A percentile compares a stretch with the other conserved stretches of the same genome.
These are phyloP conservation scores for Verticillium longisporum DNA, from an alignment of 2,329 filamentous ascomycete genomes.

Conservation along the genomic window DNA sequence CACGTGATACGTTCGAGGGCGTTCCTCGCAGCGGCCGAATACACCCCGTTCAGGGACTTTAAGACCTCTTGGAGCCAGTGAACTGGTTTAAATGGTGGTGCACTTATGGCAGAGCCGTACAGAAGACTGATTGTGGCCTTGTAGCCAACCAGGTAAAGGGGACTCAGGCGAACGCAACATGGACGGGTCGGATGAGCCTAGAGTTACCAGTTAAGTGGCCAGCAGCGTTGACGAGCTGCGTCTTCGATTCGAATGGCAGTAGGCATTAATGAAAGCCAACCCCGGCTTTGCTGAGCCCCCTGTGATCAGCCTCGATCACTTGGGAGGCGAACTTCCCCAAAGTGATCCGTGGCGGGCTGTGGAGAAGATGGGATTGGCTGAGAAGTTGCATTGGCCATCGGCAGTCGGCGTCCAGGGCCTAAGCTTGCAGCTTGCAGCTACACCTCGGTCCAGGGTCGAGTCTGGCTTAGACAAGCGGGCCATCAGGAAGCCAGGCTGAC, in stretches of 20 bases:
- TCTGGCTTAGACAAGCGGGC: neutral
- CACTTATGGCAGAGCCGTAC: neutral
- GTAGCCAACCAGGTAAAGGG: too few relatives aligned
- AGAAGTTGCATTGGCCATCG: neutral
- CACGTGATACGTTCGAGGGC: too few relatives aligned
- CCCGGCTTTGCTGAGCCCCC: neutral
- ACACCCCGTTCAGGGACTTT: neutral
- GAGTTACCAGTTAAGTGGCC: neutral
- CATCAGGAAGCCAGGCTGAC: neutral
- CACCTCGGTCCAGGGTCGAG: neutral
- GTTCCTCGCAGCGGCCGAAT: neutral
- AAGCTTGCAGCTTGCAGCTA: neutral
- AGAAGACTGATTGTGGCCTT: neutral
- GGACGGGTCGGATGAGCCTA: neutral
- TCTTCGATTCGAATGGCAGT: neutral
- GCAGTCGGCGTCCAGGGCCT: neutral
- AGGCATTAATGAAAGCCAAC: neutral
- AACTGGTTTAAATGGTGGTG: neutral
- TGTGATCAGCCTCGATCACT: neutral
- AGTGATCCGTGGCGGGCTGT: neutral
- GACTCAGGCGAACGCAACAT: neutral
- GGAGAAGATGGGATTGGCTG: neutral
- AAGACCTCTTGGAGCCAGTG: neutral
- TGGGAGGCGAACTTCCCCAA: neutral
- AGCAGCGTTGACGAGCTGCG: neutral